A percentile compares a stretch with the other conserved stretches of the same genome.
Conservation (phyloP, 257 asterid genomes). For the Petunia axillaris region DNA sequence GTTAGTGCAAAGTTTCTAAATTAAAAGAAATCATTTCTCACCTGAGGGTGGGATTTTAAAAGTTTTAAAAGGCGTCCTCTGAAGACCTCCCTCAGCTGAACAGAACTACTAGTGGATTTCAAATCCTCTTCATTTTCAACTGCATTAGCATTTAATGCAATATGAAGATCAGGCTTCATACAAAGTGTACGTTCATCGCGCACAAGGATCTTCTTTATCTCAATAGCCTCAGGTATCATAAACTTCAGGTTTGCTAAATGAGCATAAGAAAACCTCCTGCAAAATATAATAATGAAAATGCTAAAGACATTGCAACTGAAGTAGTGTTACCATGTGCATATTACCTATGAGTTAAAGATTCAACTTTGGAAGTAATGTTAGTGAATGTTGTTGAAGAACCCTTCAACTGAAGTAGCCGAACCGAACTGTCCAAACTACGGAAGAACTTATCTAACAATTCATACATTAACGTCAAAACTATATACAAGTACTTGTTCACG, state of each 20-base stretch:
- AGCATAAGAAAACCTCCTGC: constrained; percentile 18
- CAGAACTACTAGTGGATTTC: constrained; percentile 45
- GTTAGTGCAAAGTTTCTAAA: no score
- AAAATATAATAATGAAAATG: background rate
- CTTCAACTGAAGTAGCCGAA: constrained; percentile 70
- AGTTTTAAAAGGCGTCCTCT: constrained; percentile 60
- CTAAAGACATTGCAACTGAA: no score
- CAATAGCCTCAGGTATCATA: constrained; percentile 10
- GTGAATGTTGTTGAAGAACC: constrained; percentile 56
- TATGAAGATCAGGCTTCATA: constrained; percentile 24
- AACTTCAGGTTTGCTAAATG: constrained; percentile 20
- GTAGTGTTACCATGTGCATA: background rate
- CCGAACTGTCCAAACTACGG: constrained; percentile 68
- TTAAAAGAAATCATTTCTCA: constrained; percentile 24
- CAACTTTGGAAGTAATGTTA: constrained; percentile 62
- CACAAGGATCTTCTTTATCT: constrained; percentile 20
- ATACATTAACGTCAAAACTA: constrained; percentile 34
- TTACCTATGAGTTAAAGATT: constrained; percentile 74
- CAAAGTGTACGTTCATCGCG: constrained; percentile 5
- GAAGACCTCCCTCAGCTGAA: constrained; percentile 61
- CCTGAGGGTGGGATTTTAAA: constrained; percentile 73
- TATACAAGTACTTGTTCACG: no score
- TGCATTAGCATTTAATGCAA: constrained; percentile 4
- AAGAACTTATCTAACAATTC: constrained; percentile 75
- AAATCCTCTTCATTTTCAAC: constrained; percentile 39